phyloP scores from a whole-genome alignment of 176 grass and related monocot species.

The Aechmea fasciata region DNA sequence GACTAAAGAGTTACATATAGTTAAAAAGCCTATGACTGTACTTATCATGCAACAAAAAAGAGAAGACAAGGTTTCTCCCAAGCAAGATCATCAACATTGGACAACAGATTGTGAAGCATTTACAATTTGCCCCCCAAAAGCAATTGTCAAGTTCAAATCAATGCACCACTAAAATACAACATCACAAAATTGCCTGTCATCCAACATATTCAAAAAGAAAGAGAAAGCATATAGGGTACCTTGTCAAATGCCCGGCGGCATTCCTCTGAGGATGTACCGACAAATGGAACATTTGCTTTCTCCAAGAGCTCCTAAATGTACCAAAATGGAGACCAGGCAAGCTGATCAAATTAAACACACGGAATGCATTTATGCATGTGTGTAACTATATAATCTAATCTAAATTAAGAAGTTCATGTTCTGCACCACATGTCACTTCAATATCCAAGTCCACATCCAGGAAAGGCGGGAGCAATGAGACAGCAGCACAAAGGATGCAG shows the following conservation, averaged over 20 bases:
- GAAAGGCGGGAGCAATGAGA: background rate
- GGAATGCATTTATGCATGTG: background rate
- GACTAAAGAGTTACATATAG: no score
- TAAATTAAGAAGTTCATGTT: background rate
- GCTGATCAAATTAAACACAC: background rate
- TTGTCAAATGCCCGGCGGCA: slow-evolving; percentile 74
- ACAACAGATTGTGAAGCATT: no score
- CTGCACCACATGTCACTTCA: background rate
- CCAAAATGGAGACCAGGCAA: slow-evolving; percentile 6
- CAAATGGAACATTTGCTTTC: slow-evolving; percentile 79
- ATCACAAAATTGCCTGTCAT: background rate
- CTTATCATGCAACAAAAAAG: no score
- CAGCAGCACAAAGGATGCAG: background rate
- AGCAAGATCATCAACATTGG: no score
- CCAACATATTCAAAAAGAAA: background rate
- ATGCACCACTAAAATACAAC: background rate
- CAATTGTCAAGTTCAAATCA: background rate
- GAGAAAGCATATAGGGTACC: slow-evolving; percentile 24
- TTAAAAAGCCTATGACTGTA: no score
- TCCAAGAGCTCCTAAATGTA: slow-evolving; percentile 66
- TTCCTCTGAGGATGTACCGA: slow-evolving; percentile 50
- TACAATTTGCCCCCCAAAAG: no score
- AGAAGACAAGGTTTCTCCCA: no score
- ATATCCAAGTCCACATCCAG: background rate
- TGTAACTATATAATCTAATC: background rate